Evolutionary conservation across 1,284 basidiomycete species (phyloP), one percentile per base, ranked within the genome.

Genomic region (Trichosporon asahii): DNA sequence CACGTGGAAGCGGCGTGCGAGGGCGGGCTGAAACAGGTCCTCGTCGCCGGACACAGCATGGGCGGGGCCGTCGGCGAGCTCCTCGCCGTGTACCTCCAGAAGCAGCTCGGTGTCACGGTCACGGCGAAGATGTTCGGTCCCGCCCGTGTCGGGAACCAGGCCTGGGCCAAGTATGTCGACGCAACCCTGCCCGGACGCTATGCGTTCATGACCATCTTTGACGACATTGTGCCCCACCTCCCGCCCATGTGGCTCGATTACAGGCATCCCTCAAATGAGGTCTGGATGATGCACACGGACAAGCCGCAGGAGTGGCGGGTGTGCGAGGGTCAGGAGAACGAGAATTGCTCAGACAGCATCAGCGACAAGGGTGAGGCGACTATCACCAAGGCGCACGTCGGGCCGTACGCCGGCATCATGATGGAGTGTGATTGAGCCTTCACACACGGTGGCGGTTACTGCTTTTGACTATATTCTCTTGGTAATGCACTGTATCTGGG

Each of bases 151-250:
- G 76, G 76, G 8, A 74, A 76, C 65, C 44, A 74, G 68, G 69
- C 66, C 46, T 77, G 73, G 73, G 74, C 76, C 5, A 53, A 74
- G 53, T 76, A 74, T 44, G 70, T 77, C 25, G 76, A 76, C 63
- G 65, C 57, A 18, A 40, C 73, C 2, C 71, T 77, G 33, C 72
- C 72, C 0, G 35, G 37, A 29, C 67, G 69, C 49, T 64, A 70
- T 2, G 66, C 68, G 61, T 69, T 72, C 68, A 70, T 77, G 69
- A 66, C 75, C 66, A 75, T 76, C 73, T 70, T 57, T 65, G 66
- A 68, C 61, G 76, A 77, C 63, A 65, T 70, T 49, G 74, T 76
- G 15, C 75, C 75, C 0, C 76, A 76, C 55, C 66, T 77, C 25
- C 76, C 76, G 3, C 74, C 75, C 11, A 60, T 31, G 55, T 66